Evolutionary conservation across 2,329 filamentous ascomycete species (phyloP).

Genomic region (Sordariomycetes sp.): DNA sequence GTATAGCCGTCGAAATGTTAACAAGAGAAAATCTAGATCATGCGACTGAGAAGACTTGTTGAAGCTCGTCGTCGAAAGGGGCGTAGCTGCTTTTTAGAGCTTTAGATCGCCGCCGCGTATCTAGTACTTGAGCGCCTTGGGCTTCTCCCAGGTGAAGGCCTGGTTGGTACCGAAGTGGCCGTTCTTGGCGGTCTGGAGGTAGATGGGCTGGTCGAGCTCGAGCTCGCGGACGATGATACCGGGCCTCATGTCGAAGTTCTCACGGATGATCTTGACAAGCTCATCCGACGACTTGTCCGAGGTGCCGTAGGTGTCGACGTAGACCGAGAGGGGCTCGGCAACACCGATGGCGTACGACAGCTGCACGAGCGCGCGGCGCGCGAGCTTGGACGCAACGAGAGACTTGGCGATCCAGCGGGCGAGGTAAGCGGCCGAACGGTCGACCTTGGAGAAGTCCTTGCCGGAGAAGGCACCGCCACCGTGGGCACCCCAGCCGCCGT

Average conservation of each 20-base stretch:
- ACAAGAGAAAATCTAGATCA: slow-evolving; percentile 8
- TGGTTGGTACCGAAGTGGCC: slow-evolving; percentile 98
- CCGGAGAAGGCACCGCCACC: slow-evolving; percentile 99
- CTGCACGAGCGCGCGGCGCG: slow-evolving; percentile 89
- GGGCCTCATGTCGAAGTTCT: slow-evolving; percentile 96
- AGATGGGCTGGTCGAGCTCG: slow-evolving; percentile 90
- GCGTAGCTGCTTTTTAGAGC: not conserved
- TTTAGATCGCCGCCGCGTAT: slow-evolving; percentile 9
- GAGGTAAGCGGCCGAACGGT: slow-evolving; percentile 95
- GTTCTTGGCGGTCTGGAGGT: slow-evolving; percentile 98
- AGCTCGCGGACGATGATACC: slow-evolving; percentile 98
- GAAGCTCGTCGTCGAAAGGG: not conserved
- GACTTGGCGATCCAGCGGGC: slow-evolving; percentile 99
- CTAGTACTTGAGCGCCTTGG: slow-evolving; percentile 90
- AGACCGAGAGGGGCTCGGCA: slow-evolving; percentile 93
- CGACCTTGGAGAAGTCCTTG: slow-evolving; percentile 99
- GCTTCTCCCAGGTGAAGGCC: slow-evolving; percentile 96
- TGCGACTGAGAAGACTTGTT: slow-evolving; percentile 5
- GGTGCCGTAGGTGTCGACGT: slow-evolving; percentile 96
- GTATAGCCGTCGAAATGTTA: slow-evolving; percentile 1
- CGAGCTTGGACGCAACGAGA: slow-evolving; percentile 77
- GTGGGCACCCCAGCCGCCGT: slow-evolving; percentile 99
- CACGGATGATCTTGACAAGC: slow-evolving; percentile 85
- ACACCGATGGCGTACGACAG: slow-evolving; percentile 99
- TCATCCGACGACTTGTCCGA: slow-evolving; percentile 81